Base-by-base conservation (phyloP, 768 basidiomycete genomes). In the Gelatoporia subvermispora region DNA sequence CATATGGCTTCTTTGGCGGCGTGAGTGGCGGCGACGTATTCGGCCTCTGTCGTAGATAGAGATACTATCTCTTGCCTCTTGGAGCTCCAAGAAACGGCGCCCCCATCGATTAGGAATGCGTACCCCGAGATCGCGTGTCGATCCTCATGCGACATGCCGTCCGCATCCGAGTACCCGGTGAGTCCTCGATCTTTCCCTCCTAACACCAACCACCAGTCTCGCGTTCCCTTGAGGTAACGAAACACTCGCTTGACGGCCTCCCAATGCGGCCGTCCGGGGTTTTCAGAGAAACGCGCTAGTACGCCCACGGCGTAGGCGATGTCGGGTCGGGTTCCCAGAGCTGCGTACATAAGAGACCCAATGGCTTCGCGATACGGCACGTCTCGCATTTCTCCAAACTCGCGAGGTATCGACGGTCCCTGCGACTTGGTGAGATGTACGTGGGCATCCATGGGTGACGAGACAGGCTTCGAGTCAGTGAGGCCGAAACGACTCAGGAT, bases 81-180 rank as follows among this genome's bases (percentile, higher is more conserved):
- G 0, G 68, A 67, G 21, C 56, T 57, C 75, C 77, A 79, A 3
- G 63, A 52, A 4, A 78, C 58, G 2, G 68, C 58, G 4, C 67
- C 71, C 0, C 68, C 66, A 18, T 56, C 57, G 34, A 70, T 42
- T 5, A 60, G 57, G 60, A 60, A 68, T 10, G 45, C 63, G 48
- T 54, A 70, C 13, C 64, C 70, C 25, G 50, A 70, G 15, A 63
- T 60, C 15, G 64, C 49, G 20, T n/a, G n/a, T n/a, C n/a, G n/a
- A n/a, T n/a, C n/a, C n/a, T n/a, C n/a, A n/a, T n/a, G n/a, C n/a
- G n/a, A 49, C 4, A 10, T 41, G 9, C 48, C 35, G 38, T 52
- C 47, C 15, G 45, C 51, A 20, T 55, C 47, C 8, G 49, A 49
- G 38, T 36, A 55, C 4, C 53, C 53, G 1, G 25, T 17, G 1